phyloP scores from a whole-genome alignment of 2,329 filamentous ascomycete species.

The Aspergillus candidus region DNA sequence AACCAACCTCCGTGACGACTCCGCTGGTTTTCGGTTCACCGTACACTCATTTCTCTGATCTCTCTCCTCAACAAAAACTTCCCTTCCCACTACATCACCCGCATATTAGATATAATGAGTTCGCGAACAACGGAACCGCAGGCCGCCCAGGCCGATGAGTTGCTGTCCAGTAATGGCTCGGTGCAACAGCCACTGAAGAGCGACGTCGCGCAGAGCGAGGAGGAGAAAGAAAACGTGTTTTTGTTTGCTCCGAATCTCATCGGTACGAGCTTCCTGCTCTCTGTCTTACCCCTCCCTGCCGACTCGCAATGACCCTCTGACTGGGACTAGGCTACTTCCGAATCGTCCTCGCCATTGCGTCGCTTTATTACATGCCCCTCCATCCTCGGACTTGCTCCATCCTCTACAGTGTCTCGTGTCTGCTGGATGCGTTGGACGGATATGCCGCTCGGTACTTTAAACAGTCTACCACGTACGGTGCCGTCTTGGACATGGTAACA shows the following conservation, averaged over 20 bases:
- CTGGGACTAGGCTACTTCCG: constrained; percentile 60
- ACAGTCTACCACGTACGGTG: constrained; percentile 92
- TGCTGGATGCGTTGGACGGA: constrained; percentile 92
- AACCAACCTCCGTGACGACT: no score
- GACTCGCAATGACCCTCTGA: neutral
- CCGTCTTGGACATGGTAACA: constrained; percentile 97
- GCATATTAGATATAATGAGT: constrained; percentile 24
- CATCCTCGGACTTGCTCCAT: constrained; percentile 93
- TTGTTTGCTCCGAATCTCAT: constrained; percentile 77
- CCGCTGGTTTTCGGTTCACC: neutral
- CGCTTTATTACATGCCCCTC: constrained; percentile 97
- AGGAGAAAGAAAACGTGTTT: constrained; percentile 66
- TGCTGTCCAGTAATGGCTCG: constrained; percentile 25
- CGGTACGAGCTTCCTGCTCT: constrained; percentile 46
- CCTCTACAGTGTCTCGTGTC: constrained; percentile 81
- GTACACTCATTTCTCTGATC: neutral
- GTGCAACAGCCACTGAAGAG: constrained; percentile 27
- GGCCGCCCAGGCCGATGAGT: constrained; percentile 28
- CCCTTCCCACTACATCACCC: neutral
- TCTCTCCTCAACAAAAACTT: neutral
- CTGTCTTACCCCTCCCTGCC: neutral
- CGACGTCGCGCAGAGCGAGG: constrained; percentile 20
- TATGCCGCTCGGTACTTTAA: constrained; percentile 81
- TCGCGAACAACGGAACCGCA: constrained; percentile 37
- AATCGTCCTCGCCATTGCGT: constrained; percentile 76